Conservation (phyloP, 768 basidiomycete species). For the Pulveroboletus sp. region DNA sequence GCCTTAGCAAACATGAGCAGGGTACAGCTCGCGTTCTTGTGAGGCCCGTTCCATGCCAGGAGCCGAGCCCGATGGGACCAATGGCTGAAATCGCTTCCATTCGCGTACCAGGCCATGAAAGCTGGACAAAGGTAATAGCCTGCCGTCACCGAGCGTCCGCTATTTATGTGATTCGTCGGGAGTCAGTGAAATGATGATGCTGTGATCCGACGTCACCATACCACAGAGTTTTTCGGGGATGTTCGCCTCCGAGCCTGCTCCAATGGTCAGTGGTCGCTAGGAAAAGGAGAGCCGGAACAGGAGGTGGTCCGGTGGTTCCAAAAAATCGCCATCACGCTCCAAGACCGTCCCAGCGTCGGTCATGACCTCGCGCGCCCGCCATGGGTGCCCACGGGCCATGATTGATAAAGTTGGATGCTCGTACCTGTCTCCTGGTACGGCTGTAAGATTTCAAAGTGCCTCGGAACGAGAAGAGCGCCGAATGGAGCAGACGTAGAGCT, state of each 20-base stretch:
- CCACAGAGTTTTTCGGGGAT: too few relatives aligned
- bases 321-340: too few relatives aligned
- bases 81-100: constrained; percentile 17
- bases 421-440: too few relatives aligned
- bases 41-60: too few relatives aligned
- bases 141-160: neutral
- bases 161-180: constrained; percentile 15
- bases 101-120: neutral
- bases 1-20: neutral
- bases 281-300: neutral
- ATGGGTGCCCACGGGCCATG: too few relatives aligned
- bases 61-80: constrained; percentile 2
- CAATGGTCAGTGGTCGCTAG: neutral
- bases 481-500: too few relatives aligned
- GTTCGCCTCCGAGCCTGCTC: neutral
- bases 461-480: too few relatives aligned
- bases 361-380: neutral
- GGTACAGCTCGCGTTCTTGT: neutral
- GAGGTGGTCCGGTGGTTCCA: neutral
- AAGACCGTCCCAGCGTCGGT: too few relatives aligned
- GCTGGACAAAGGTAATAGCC: neutral
- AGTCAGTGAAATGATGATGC: neutral
- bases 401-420: too few relatives aligned
- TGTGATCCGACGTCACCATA: neutral
- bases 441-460: too few relatives aligned